Evolutionary conservation across 2,329 filamentous ascomycete genomes (phyloP).

Genomic region (Fusarium sp.): DNA sequence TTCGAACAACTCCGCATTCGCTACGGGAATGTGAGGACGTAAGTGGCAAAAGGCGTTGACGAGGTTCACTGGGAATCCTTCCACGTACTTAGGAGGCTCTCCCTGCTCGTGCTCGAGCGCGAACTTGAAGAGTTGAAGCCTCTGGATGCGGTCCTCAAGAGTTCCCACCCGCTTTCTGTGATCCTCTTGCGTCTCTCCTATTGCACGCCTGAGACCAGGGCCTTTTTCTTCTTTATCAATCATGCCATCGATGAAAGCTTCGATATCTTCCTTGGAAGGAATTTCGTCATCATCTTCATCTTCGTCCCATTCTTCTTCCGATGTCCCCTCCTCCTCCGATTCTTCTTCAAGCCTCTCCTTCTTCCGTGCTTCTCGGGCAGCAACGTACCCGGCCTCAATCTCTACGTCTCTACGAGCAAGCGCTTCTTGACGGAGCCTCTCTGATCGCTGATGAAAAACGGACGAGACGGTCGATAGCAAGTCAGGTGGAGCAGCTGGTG

Average conservation of each 20-base stretch:
- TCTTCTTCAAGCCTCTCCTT: not conserved
- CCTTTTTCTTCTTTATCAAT: conserved; percentile 7
- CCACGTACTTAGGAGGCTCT: conserved; percentile 42
- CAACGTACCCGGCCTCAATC: not conserved
- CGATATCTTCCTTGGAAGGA: conserved; percentile 17
- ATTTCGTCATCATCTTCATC: not conserved
- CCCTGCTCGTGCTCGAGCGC: conserved; percentile 5
- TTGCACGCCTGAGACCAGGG: conserved; percentile 3
- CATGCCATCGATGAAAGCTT: conserved; percentile 19
- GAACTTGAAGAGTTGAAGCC: conserved; percentile 6
- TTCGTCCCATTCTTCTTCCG: not conserved
- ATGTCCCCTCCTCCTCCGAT: not conserved
- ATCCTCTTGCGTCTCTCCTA: conserved; percentile 3
- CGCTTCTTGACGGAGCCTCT: not conserved
- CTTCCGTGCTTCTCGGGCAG: not conserved
- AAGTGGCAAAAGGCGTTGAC: conserved; percentile 30
- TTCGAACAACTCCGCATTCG: not conserved
- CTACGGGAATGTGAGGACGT: not conserved
- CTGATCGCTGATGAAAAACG: conserved; percentile 11
- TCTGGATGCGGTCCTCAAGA: conserved; percentile 30
- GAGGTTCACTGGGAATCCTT: conserved; percentile 45
- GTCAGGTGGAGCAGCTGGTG: conserved; percentile 21
- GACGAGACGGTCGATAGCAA: conserved; percentile 21
- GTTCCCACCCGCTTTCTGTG: conserved; percentile 18
- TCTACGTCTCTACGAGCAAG: not conserved